Conservation (phyloP, 2,329 filamentous ascomycete species). For the Neofusicoccum laricinum region DNA sequence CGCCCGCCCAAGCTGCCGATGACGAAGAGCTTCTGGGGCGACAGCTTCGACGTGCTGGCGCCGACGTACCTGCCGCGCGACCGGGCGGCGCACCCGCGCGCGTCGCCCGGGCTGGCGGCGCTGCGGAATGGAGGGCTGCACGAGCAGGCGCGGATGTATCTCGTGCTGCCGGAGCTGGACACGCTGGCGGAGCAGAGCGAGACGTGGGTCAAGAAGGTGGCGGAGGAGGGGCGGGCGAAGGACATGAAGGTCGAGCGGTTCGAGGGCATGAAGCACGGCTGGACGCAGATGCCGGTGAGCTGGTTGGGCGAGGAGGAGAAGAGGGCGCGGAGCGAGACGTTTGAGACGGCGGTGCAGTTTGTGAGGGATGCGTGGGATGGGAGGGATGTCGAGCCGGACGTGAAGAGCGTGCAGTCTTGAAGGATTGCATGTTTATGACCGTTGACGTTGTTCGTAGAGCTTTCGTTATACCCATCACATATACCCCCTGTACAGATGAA, state of each 20-base stretch:
- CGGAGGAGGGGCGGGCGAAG: conserved; percentile 27
- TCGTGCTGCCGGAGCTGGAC: conserved; percentile 42
- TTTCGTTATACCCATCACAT: background rate
- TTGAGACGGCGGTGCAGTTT: conserved; percentile 34
- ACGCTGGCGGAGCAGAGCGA: conserved; percentile 42
- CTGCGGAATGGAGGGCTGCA: conserved; percentile 30
- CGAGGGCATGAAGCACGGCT: conserved; percentile 33
- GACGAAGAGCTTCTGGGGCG: conserved; percentile 24
- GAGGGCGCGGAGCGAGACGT: conserved; percentile 34
- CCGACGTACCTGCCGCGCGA: conserved; percentile 41
- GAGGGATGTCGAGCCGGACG: conserved; percentile 7
- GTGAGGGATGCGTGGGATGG: conserved; percentile 35
- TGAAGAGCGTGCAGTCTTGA: background rate
- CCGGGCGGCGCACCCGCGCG: conserved; percentile 36
- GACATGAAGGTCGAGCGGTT: conserved; percentile 25
- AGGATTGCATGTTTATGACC: too few relatives aligned
- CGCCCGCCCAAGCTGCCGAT: conserved; percentile 33
- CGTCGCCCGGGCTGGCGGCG: conserved; percentile 39
- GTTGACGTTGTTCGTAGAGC: background rate
- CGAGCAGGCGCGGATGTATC: conserved; percentile 38
- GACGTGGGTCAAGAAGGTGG: conserved; percentile 42
- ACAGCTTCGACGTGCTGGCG: conserved; percentile 39
- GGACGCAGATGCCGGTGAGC: conserved; percentile 42
- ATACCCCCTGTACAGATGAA: background rate
- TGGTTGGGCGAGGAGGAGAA: conserved; percentile 38